These are phyloP conservation scores for Aspergillus kassunensis DNA, from an alignment of 495 filamentous ascomycete genomes.

Conservation along the genomic window DNA sequence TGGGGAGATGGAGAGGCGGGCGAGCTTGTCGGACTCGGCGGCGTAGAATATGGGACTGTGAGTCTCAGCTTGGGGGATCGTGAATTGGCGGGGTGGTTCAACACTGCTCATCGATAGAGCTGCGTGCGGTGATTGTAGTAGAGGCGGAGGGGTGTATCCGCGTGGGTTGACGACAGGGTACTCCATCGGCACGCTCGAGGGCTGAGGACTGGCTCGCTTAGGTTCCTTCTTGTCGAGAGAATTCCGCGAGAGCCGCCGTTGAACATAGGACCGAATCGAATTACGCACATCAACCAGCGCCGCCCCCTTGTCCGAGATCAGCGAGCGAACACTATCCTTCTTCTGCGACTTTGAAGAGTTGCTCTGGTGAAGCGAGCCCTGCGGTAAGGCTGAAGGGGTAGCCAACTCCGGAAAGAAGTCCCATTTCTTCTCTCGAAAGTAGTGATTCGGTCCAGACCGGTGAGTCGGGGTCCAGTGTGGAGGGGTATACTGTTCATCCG, in stretches of 20 bases:
- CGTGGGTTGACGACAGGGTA: conserved; percentile 11
- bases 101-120: conserved; percentile 12
- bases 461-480: conserved; percentile 22
- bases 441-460: conserved; percentile 35
- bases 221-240: conserved; percentile 16
- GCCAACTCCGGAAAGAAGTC: conserved; percentile 47
- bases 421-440: conserved; percentile 49
- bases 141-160: conserved; percentile 1
- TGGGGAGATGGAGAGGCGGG: conserved; percentile 21
- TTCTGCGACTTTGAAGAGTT: conserved; percentile 24
- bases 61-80: conserved; percentile 12
- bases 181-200: conserved; percentile 18
- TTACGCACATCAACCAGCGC: conserved; percentile 31
- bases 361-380: conserved; percentile 16
- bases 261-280: conserved; percentile 38
- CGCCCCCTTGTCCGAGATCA: conserved; percentile 21
- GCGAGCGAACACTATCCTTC: conserved; percentile 19
- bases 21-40: conserved; percentile 22
- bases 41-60: conserved; percentile 14
- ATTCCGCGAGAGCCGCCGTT: conserved; percentile 29
- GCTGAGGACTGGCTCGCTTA: conserved; percentile 17
- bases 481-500: conserved; percentile 29
- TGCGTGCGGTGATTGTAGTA: not conserved
- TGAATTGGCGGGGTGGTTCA: too few species aligned
- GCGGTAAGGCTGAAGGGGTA: conserved; percentile 24